Conservation (phyloP, 331 rosid species). For the Acacia concinna region DNA sequence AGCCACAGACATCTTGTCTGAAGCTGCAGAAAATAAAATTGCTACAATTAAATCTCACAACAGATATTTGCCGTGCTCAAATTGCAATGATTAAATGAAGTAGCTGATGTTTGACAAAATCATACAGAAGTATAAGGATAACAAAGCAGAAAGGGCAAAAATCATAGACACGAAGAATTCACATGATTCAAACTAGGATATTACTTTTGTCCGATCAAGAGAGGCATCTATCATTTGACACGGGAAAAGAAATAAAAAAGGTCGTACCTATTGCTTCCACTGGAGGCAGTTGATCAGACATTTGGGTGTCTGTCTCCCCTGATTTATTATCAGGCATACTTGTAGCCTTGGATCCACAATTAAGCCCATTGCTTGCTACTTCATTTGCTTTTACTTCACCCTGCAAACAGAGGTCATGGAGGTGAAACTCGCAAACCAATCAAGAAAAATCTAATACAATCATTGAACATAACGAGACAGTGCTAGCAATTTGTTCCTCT, state of each 20-base stretch:
- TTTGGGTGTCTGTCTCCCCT: conserved; percentile 47
- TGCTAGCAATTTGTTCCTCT: neutral
- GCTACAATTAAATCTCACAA: conserved; percentile 19
- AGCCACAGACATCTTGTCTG: conserved; percentile 60
- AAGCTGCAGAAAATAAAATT: conserved; percentile 48
- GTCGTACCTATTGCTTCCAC: conserved; percentile 63
- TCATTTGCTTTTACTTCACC: conserved; percentile 64
- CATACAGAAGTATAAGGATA: neutral
- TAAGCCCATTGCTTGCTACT: conserved; percentile 52
- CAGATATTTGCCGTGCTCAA: neutral
- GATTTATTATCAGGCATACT: conserved; percentile 42
- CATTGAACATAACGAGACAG: neutral
- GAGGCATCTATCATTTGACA: conserved; percentile 13
- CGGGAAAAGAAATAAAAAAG: conserved; percentile 10
- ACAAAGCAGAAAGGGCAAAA: conserved; percentile 7
- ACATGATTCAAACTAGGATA: conserved; percentile 21
- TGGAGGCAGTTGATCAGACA: conserved; percentile 65
- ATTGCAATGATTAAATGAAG: conserved; percentile 5
- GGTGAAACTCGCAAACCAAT: conserved; percentile 29
- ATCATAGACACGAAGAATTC: neutral
- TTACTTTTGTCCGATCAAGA: neutral
- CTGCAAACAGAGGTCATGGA: conserved; percentile 46
- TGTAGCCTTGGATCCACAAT: conserved; percentile 49
- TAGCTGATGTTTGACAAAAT: neutral
- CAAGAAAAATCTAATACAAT: neutral